Base-by-base conservation (phyloP, 2,329 filamentous ascomycete species). In the Thermothelomyces thermophilus region DNA sequence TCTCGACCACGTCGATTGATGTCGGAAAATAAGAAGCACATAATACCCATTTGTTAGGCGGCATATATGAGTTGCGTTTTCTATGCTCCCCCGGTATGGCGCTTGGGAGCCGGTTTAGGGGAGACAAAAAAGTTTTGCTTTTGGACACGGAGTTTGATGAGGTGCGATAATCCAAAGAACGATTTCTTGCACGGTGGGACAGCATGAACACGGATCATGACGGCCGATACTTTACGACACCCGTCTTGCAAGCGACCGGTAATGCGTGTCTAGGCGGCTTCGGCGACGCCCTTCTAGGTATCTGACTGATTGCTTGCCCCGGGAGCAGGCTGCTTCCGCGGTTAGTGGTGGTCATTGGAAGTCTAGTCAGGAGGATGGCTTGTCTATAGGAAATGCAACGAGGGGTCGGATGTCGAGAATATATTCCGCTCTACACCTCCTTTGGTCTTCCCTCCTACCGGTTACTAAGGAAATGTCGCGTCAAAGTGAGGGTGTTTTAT, bases 81-180 rank as follows among this genome's bases (percentile, higher is more conserved):
- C 53, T 51, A 53, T 41, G 48, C 41, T 47, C 42, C 36, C 24
- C 48, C 42, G 51, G 46, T 45, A 40, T 47, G 24, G 33, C 26
- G 39, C 41, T 20, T 26, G 36, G 22, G 20, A 19, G 19, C 14
- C 30, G 24, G 33, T 41, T 43, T 14, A 34, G 46, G 45, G 24
- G 36, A 41, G 41, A 50, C 42, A 58, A 58, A 58, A 58, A 57
- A 54, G 49, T 57, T 58, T 57, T 57, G 49, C 46, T 52, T 13
- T 48, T 48, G n/a, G 9, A 36, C 17, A 9, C 16, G 19, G 28
- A n/a, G 30, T n/a, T 37, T 19, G 33, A n/a, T 41, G 22, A 11
- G 7, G 5, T 30, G 39, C 14, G 22, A 26, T 30, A 30, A 41
- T 13, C 16, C 28, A 16, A 9, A 30, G 26, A 37, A 19, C 37